Evolutionary conservation across 108 stramenopile species (phyloP).

Genomic region (Fistulifera pelliculosa): DNA sequence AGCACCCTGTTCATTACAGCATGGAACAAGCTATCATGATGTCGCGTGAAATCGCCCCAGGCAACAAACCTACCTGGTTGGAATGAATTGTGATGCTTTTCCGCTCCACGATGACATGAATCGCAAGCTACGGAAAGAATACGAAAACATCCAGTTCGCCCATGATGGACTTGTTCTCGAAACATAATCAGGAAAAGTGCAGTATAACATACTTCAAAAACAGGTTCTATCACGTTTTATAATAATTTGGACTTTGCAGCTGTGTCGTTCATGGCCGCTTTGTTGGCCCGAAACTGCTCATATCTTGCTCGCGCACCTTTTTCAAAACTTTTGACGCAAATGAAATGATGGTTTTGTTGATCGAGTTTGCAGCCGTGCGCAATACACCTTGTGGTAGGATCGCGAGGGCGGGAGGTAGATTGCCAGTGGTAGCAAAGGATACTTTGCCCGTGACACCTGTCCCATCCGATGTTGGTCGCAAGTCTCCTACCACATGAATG

Average conservation of each 20-base stretch:
- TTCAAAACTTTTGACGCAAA: slow-evolving; percentile 65
- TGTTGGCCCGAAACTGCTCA: slow-evolving; percentile 17
- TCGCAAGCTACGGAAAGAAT: slow-evolving; percentile 24
- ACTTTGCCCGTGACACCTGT: slow-evolving; percentile 64
- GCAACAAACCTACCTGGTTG: slow-evolving; percentile 57
- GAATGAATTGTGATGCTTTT: slow-evolving; percentile 79
- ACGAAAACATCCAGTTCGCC: slow-evolving; percentile 39
- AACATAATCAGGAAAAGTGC: background rate
- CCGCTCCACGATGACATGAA: slow-evolving; percentile 76
- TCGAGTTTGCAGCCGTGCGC: slow-evolving; percentile 43
- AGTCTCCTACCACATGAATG: slow-evolving; percentile 71
- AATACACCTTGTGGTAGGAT: slow-evolving; percentile 50
- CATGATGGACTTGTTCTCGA: slow-evolving; percentile 51
- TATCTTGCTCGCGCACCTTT: slow-evolving; percentile 47
- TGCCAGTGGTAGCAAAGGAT: slow-evolving; percentile 51
- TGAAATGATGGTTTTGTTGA: slow-evolving; percentile 50
- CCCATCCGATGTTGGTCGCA: slow-evolving; percentile 48
- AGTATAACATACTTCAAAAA: background rate
- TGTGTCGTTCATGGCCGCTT: background rate
- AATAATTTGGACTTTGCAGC: background rate
- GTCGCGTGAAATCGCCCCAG: slow-evolving; percentile 31
- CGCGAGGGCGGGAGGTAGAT: slow-evolving; percentile 56
- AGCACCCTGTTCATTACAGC: slow-evolving; percentile 57
- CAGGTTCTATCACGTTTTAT: background rate
- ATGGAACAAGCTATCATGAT: slow-evolving; percentile 54